Percentiles rank a stretch among this genome's conserved stretches.
Evolutionary conservation across 108 stramenopile species (phyloP).

Genomic region (Conticribra guillardii): DNA sequence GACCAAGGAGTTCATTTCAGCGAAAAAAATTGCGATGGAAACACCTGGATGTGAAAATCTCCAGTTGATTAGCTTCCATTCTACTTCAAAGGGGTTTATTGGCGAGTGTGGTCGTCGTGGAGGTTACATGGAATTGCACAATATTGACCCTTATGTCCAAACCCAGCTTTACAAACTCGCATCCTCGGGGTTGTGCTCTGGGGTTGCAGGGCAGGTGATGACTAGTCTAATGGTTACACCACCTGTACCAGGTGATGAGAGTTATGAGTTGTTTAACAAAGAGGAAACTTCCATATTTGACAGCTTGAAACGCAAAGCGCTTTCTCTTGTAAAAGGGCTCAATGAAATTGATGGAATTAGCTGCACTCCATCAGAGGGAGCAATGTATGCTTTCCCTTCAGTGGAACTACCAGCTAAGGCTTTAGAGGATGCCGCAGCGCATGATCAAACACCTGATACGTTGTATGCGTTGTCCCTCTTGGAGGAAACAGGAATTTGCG

Average conservation of each 20-base stretch:
- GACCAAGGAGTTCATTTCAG: conserved; percentile 71
- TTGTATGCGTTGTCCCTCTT: conserved; percentile 88
- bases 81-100: conserved; percentile 89
- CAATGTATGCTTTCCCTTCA: conserved; percentile 95
- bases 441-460: conserved; percentile 83
- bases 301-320: conserved; percentile 82
- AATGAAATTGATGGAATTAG: conserved; percentile 87
- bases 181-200: conserved; percentile 84
- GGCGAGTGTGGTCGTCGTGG: conserved; percentile 97
- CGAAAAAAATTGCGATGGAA: conserved; percentile 76
- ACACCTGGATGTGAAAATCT: conserved; percentile 65
- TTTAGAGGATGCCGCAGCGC: conserved; percentile 73
- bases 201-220: conserved; percentile 88
- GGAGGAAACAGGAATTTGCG: conserved; percentile 91
- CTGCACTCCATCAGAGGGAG: conserved; percentile 88
- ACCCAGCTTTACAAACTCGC: conserved; percentile 94
- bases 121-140: conserved; percentile 91
- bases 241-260: conserved; percentile 77
- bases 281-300: conserved; percentile 75
- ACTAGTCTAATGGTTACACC: conserved; percentile 92
- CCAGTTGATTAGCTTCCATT: conserved; percentile 93
- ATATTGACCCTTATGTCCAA: conserved; percentile 85
- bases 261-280: conserved; percentile 61
- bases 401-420: conserved; percentile 82
- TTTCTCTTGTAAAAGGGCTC: conserved; percentile 75